Conservation (phyloP, 768 basidiomycete species). For the Boletus barrowsii region DNA sequence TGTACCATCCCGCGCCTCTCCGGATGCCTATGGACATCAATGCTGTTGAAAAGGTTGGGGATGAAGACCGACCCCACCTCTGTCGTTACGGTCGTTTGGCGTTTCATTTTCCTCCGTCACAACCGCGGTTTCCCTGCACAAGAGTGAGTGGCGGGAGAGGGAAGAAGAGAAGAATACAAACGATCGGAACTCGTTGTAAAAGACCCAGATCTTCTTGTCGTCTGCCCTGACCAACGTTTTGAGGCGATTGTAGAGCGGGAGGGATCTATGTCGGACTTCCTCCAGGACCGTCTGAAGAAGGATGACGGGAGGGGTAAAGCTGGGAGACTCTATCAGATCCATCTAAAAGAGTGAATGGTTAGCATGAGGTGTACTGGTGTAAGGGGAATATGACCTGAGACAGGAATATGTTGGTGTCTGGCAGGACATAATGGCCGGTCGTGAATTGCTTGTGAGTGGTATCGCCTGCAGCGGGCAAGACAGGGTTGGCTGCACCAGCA, state of each 20-base stretch:
- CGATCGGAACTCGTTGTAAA: slow-evolving; percentile 86
- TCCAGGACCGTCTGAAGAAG: slow-evolving; percentile 94
- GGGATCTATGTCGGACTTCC: slow-evolving; percentile 91
- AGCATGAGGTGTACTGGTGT: neutral
- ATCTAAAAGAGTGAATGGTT: slow-evolving; percentile 50
- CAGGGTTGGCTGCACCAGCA: slow-evolving; percentile 34
- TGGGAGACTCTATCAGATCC: slow-evolving; percentile 83
- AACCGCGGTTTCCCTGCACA: slow-evolving; percentile 73
- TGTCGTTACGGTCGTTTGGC: slow-evolving; percentile 92
- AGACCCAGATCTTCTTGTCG: slow-evolving; percentile 80
- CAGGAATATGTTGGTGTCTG: slow-evolving; percentile 94
- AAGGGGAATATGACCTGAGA: slow-evolving; percentile 52
- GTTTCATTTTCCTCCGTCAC: slow-evolving; percentile 74
- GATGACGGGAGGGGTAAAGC: slow-evolving; percentile 78
- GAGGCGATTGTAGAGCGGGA: slow-evolving; percentile 90
- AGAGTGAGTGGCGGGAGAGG: neutral
- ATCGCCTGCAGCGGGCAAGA: slow-evolving; percentile 61
- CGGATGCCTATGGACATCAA: slow-evolving; percentile 70
- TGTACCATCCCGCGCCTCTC: slow-evolving; percentile 85
- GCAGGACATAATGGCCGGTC: slow-evolving; percentile 76
- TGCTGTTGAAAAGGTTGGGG: neutral
- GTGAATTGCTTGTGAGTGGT: slow-evolving; percentile 53
- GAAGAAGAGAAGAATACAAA: slow-evolving; percentile 36
- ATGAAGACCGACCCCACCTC: slow-evolving; percentile 49
- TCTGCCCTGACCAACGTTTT: slow-evolving; percentile 82